Base-by-base conservation (phyloP, 202 grass and related monocot species). In the Saccharum hybrid region DNA sequence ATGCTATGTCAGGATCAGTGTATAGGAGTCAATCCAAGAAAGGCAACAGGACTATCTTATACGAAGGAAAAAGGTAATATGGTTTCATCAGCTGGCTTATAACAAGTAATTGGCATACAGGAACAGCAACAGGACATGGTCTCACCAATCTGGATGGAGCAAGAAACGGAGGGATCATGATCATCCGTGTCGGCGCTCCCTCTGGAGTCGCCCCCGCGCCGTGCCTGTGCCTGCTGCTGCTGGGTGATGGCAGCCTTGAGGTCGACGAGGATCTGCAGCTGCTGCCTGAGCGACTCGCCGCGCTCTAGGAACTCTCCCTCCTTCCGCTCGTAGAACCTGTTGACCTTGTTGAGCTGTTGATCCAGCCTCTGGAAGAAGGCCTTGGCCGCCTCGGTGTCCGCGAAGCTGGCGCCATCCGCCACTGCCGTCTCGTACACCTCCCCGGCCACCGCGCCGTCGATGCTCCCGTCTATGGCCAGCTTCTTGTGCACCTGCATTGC, bases 281-380 rank as follows among this genome's bases (percentile, higher is more conserved):
- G 96, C 49, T 85, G 85, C 72, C 87, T 88, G 60, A 98, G 88
- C 0, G 87, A 89, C 71, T 89, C 96, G 2, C 87, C 79, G 18
- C 96, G 86, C 62, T 94, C 93, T 28, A 89, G 31, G 78, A 94
- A 98, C 88, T 98, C 93, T 36, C 60, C 64, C 83, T 98, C 91
- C 84, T 96, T 93, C 38, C 77, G 45, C 81, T 86, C 92, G 81
- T 90, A 98, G 86, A 98, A 98, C 9, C 83, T 81, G 81, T 98
- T 95, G 74, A 98, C 93, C 83, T 98, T 98, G 86, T 92, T 88
- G 51, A 98, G 85, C 68, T 98, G 91, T 26, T 89, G 81, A 68
- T 94, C 87, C 39, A 93, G 80, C 85, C 90, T 88, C 66, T 72
- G 51, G 19, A 96, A 88, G 78, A 96, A 96, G 41, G 72, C 85